Evolutionary conservation across 139 green algal species (phyloP).

Genomic region (Tetradesmus obliquus): DNA sequence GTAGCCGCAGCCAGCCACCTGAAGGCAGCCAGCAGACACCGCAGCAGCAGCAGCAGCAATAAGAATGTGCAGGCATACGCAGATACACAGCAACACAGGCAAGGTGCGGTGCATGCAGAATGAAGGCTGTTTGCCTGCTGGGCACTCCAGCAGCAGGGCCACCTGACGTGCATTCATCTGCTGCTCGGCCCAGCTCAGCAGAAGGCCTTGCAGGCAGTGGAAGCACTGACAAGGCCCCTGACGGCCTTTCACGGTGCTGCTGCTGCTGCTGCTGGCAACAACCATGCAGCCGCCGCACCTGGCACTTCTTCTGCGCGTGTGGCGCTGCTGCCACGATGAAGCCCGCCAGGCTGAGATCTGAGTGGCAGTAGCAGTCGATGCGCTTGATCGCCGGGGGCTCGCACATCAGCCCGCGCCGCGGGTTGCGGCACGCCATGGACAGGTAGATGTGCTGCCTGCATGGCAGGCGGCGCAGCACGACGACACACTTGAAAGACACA

Average conservation of each 20-base stretch:
- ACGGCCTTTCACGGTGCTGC: too few relatives aligned
- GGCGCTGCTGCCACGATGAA: conserved; percentile 74
- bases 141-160: too few relatives aligned
- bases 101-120: too few relatives aligned
- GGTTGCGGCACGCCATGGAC: conserved; percentile 76
- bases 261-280: too few relatives aligned
- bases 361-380: conserved; percentile 75
- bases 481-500: neutral
- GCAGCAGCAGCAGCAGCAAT: neutral
- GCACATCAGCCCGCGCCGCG: conserved; percentile 69
- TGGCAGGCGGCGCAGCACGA: neutral
- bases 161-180: too few relatives aligned
- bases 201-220: too few relatives aligned
- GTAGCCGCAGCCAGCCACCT: conserved; percentile 64
- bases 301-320: conserved; percentile 60
- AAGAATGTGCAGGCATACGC: neutral
- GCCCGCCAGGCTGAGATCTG: conserved; percentile 71
- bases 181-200: too few relatives aligned
- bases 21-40: neutral
- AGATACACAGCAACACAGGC: too few relatives aligned
- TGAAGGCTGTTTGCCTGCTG: too few relatives aligned
- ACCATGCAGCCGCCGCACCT: conserved; percentile 8
- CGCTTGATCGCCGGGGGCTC: conserved; percentile 74
- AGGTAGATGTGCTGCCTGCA: conserved; percentile 64
- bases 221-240: too few relatives aligned